phyloP scores from a whole-genome alignment of 176 grass and related monocot genomes.

The Juncus inflexus region DNA sequence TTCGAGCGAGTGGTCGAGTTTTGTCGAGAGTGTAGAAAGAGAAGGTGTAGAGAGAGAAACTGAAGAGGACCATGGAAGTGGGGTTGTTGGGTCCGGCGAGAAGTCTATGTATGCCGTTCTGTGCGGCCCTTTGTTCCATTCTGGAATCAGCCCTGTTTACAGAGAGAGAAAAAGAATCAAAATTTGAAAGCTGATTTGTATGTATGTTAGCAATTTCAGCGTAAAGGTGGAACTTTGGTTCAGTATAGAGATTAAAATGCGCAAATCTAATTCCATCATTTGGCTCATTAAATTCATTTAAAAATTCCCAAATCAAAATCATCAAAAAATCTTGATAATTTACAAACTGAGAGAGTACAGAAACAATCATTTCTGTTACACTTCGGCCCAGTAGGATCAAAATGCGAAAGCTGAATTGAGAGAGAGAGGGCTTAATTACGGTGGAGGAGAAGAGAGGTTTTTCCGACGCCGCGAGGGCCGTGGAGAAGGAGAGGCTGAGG shows the following conservation, averaged over 20 bases:
- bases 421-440: slow-evolving; percentile 20
- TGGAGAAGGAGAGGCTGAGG: slow-evolving; percentile 73
- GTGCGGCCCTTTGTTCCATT: slow-evolving; percentile 71
- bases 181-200: too few relatives aligned
- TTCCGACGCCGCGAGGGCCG: slow-evolving; percentile 81
- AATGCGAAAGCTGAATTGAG: background rate
- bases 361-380: background rate
- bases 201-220: background rate
- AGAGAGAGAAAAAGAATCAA: slow-evolving; percentile 7
- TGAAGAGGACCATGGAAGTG: slow-evolving; percentile 26
- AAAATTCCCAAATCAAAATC: background rate
- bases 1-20: slow-evolving; percentile 76
- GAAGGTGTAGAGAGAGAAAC: slow-evolving; percentile 38
- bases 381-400: background rate
- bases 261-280: background rate
- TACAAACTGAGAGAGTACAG: background rate
- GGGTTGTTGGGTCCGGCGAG: slow-evolving; percentile 21
- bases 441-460: slow-evolving; percentile 75
- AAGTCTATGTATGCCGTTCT: slow-evolving; percentile 69
- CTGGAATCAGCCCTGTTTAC: slow-evolving; percentile 59
- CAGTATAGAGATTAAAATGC: slow-evolving; percentile 2
- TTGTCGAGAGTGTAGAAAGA: slow-evolving; percentile 44
- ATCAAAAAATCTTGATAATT: background rate
- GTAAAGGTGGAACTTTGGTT: background rate
- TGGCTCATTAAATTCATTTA: background rate